phyloP scores from a whole-genome alignment of 2,329 filamentous ascomycete species.

The Claviceps pusilla region DNA sequence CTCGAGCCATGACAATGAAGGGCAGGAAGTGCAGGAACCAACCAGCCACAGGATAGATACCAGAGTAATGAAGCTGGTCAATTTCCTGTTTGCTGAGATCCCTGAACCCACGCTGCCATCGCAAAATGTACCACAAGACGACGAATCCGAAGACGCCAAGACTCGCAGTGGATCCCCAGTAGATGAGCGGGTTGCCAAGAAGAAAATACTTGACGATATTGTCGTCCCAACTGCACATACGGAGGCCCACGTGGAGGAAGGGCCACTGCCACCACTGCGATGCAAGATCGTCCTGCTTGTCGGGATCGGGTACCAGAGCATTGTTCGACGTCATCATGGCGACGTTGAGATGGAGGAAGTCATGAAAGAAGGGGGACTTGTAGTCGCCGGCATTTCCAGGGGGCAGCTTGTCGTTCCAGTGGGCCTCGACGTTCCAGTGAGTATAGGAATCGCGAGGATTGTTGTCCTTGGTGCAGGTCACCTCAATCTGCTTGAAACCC shows the following conservation, averaged over 20 bases:
- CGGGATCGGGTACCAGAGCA: conserved; percentile 87
- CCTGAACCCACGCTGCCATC: conserved; percentile 88
- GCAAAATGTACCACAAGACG: conserved; percentile 69
- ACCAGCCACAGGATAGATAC: conserved; percentile 77
- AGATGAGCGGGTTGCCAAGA: conserved; percentile 87
- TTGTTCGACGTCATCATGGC: conserved; percentile 99
- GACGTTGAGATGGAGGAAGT: conserved; percentile 95
- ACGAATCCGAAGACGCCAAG: conserved; percentile 59
- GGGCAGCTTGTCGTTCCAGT: conserved; percentile 84
- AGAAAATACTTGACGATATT: conserved; percentile 95
- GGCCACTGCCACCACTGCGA: conserved; percentile 99
- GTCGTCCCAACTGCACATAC: conserved; percentile 98
- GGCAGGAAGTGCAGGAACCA: conserved; percentile 96
- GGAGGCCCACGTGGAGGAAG: conserved; percentile 80
- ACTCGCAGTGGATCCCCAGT: conserved; percentile 81
- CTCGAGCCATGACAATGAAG: conserved; percentile 93
- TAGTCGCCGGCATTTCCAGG: conserved; percentile 79
- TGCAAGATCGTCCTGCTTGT: conserved; percentile 96
- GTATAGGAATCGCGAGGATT: conserved; percentile 87
- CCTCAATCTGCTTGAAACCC: conserved; percentile 99
- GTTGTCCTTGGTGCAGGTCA: conserved; percentile 85
- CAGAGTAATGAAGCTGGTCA: conserved; percentile 88
- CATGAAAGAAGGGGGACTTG: conserved; percentile 92
- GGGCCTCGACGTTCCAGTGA: conserved; percentile 96
- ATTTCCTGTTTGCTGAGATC: conserved; percentile 70